These are phyloP conservation scores for Sporisorium exsertum DNA, from an alignment of 1,284 basidiomycete species.

Conservation along the genomic window DNA sequence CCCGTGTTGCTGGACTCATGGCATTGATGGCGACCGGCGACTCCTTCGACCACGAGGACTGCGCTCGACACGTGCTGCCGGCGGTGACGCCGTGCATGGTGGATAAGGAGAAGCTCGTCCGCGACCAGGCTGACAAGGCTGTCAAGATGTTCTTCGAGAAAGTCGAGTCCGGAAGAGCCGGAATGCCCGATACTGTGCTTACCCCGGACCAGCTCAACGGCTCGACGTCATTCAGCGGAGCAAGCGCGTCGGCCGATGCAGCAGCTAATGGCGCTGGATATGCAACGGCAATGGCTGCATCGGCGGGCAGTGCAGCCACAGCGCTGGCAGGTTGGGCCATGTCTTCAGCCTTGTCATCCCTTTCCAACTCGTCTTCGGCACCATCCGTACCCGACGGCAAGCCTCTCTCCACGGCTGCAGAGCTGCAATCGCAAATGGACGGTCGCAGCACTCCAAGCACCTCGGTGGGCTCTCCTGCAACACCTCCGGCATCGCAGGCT, in stretches of 20 bases:
- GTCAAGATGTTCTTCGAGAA: conserved; percentile 60
- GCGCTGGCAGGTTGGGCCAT: conserved; percentile 65
- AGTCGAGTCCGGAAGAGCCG: conserved; percentile 41
- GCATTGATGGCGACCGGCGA: conserved; percentile 95
- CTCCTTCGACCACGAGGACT: conserved; percentile 75
- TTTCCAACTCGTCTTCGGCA: conserved; percentile 37
- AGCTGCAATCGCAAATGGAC: conserved; percentile 50
- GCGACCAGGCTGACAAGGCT: conserved; percentile 61
- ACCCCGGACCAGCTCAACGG: conserved; percentile 43
- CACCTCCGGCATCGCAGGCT: conserved; percentile 18
- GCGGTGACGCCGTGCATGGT: conserved; percentile 63
- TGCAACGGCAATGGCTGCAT: conserved; percentile 47
- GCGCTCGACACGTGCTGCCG: conserved; percentile 58
- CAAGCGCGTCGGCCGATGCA: conserved; percentile 3
- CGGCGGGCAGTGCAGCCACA: conserved; percentile 62
- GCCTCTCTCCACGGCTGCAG: conserved; percentile 29
- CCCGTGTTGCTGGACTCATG: conserved; percentile 93
- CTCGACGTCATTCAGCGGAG: conserved; percentile 24
- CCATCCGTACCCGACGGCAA: conserved; percentile 29
- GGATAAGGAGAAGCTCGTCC: conserved; percentile 63
- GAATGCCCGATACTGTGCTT: conserved; percentile 56
- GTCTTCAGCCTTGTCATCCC: conserved; percentile 47
- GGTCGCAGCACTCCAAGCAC: conserved; percentile 30
- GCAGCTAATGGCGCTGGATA: conserved; percentile 26
- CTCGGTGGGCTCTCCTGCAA: conserved; percentile 12